These are phyloP conservation scores for Vitis riparia DNA, from an alignment of 164 flowering plant genomes.

Conservation along the genomic window DNA sequence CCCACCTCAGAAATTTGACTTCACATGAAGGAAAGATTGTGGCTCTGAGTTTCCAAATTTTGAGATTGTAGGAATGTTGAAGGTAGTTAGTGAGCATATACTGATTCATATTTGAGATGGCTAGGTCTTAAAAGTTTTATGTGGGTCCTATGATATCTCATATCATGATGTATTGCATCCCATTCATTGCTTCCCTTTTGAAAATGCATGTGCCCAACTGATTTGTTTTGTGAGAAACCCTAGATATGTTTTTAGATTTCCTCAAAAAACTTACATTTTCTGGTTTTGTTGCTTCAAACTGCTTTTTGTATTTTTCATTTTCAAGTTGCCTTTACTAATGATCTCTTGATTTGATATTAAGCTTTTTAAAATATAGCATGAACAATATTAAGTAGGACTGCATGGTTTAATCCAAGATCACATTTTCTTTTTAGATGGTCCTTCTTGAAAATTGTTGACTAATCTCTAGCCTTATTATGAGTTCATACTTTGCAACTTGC, in stretches of 20 bases:
- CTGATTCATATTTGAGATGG: not conserved
- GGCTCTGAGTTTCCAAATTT: not conserved
- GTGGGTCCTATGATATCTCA: not conserved
- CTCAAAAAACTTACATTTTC: not conserved
- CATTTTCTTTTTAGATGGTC: too few species aligned
- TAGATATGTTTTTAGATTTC: not conserved
- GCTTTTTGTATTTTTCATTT: not conserved
- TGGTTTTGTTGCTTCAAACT: not conserved
- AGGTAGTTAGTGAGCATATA: not conserved
- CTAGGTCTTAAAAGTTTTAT: not conserved
- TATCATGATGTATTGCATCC: not conserved
- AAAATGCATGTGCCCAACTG: not conserved
- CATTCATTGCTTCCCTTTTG: not conserved
- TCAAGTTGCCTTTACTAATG: not conserved
- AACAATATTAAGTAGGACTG: not conserved
- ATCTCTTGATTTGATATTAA: not conserved
- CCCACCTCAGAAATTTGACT: not conserved
- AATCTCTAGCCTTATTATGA: slow-evolving; percentile 4
- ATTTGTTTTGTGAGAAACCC: not conserved
- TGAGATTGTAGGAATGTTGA: not conserved
- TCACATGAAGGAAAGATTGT: not conserved
- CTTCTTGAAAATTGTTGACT: too few species aligned
- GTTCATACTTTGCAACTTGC: slow-evolving; percentile 18
- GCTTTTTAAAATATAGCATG: not conserved
- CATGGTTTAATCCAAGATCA: not conserved